Base-by-base conservation (phyloP, 345 rosid species). In the Populus euphratica region DNA sequence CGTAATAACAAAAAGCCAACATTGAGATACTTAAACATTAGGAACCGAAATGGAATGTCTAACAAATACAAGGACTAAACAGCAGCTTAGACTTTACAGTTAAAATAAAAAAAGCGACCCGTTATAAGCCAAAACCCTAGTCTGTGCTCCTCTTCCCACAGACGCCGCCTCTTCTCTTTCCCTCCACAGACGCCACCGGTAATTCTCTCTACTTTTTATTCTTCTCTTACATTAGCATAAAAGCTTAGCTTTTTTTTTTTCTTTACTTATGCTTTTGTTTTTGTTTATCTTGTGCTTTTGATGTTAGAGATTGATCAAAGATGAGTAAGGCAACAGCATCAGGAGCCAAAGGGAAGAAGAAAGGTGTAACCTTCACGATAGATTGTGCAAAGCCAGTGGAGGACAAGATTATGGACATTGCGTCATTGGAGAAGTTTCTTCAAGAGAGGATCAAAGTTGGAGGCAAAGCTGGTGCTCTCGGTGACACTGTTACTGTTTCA, bases 371-470 rank as follows among this genome's bases (percentile, higher is more conserved):
- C 25, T 90, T 86, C 69, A 83, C 77, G 20, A 83, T 91, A 50
- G 94, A 90, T 75, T 91, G 90, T 80, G 73, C 86, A 7, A 91
- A 91, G 85, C 94, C 94, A 2, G 94, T 89, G 25, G 96, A 90
- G 77, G 96, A 91, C 63, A 90, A 86, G 85, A 88, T 91, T 50
- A 89, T 90, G 94, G 97, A 92, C 75, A 85, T 90, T 14, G 91
- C 91, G 10, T 89, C 94, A 1, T 82, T 92, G 2, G 93, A 92
- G 71, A 92, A 90, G 88, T 92, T 92, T 74, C 91, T 92, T 31
- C 93, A 89, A 79, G 93, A 90, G 77, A 79, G 90, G 36, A 92
- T 90, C 82, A 92, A 90, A 85, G 94, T 90, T 74, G 91, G 92
- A 4, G 97, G 94, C 71, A 92, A 91, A 76, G 86, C 96, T 0